Conservation (phyloP, 495 filamentous ascomycete genomes). For the Ascodesmis nigricans region DNA sequence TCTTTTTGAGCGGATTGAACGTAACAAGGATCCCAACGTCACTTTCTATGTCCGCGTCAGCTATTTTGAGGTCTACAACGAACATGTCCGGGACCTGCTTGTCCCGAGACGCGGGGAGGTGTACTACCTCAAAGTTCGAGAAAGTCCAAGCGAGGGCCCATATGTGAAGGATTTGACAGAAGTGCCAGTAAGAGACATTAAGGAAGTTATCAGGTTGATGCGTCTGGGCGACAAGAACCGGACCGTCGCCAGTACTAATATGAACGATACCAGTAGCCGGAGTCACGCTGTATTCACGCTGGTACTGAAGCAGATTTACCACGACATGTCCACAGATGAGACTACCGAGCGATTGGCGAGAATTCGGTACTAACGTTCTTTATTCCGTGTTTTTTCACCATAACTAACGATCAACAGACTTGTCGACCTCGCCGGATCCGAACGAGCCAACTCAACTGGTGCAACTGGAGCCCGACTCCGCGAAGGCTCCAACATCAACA, state of each 20-base stretch:
- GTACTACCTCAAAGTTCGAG: slow-evolving; percentile 90
- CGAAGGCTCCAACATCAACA: slow-evolving; percentile 96
- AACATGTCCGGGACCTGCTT: slow-evolving; percentile 89
- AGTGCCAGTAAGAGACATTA: slow-evolving; percentile 57
- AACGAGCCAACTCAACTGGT: slow-evolving; percentile 87
- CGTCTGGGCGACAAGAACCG: slow-evolving; percentile 67
- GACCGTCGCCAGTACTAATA: slow-evolving; percentile 90
- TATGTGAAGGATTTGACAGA: slow-evolving; percentile 95
- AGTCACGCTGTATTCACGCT: slow-evolving; percentile 97
- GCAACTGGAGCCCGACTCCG: slow-evolving; percentile 75
- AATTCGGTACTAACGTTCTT: slow-evolving; percentile 38
- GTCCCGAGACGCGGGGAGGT: slow-evolving; percentile 54
- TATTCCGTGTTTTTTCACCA: background rate
- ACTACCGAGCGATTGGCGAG: slow-evolving; percentile 84
- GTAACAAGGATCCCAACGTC: slow-evolving; percentile 61
- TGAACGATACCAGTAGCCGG: slow-evolving; percentile 93
- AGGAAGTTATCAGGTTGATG: slow-evolving; percentile 78
- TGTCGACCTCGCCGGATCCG: slow-evolving; percentile 86
- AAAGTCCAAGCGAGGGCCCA: slow-evolving; percentile 86
- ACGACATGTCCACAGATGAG: slow-evolving; percentile 81
- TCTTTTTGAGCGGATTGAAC: slow-evolving; percentile 83
- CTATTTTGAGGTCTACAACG: slow-evolving; percentile 99
- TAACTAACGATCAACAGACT: slow-evolving; percentile 23
- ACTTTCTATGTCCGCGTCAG: slow-evolving; percentile 92
- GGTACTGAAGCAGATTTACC: slow-evolving; percentile 87